Evolutionary conservation across 495 filamentous ascomycete genomes (phyloP).

Genomic region (Antarctomyces pellizariae): DNA sequence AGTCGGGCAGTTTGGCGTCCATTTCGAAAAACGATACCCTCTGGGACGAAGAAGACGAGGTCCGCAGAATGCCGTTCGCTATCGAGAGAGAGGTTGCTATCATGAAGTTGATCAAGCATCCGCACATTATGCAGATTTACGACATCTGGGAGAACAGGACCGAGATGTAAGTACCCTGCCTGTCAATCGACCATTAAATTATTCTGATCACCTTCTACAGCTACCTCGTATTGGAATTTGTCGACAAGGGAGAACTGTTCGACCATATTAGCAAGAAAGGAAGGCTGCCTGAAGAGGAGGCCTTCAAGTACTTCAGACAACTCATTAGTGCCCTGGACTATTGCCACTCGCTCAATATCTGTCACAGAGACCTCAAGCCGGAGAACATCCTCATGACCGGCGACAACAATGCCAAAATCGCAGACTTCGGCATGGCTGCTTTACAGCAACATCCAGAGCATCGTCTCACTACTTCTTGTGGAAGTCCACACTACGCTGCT

Average conservation of each 20-base stretch:
- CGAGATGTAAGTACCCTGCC: slow-evolving; percentile 46
- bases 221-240: slow-evolving; percentile 91
- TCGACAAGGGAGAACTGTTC: slow-evolving; percentile 80
- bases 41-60: slow-evolving; percentile 24
- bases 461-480: slow-evolving; percentile 68
- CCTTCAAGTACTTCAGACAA: slow-evolving; percentile 71
- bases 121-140: slow-evolving; percentile 70
- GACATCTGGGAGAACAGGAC: slow-evolving; percentile 93
- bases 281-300: slow-evolving; percentile 50
- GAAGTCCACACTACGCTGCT: slow-evolving; percentile 88
- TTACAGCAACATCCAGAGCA: slow-evolving; percentile 52
- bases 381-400: slow-evolving; percentile 81
- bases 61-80: slow-evolving; percentile 52
- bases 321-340: slow-evolving; percentile 80
- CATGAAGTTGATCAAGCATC: slow-evolving; percentile 88
- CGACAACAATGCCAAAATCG: slow-evolving; percentile 58
- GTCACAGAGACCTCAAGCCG: slow-evolving; percentile 88
- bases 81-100: slow-evolving; percentile 77
- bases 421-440: slow-evolving; percentile 95
- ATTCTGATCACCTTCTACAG: slow-evolving; percentile 22
- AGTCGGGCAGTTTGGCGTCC: slow-evolving; percentile 52
- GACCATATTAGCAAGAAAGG: slow-evolving; percentile 47
- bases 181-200: slow-evolving; percentile 1
- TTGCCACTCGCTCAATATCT: slow-evolving; percentile 82
- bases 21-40: slow-evolving; percentile 30